Conservation (phyloP, 352 stramenopile species). For the Thalassiosira hispida region DNA sequence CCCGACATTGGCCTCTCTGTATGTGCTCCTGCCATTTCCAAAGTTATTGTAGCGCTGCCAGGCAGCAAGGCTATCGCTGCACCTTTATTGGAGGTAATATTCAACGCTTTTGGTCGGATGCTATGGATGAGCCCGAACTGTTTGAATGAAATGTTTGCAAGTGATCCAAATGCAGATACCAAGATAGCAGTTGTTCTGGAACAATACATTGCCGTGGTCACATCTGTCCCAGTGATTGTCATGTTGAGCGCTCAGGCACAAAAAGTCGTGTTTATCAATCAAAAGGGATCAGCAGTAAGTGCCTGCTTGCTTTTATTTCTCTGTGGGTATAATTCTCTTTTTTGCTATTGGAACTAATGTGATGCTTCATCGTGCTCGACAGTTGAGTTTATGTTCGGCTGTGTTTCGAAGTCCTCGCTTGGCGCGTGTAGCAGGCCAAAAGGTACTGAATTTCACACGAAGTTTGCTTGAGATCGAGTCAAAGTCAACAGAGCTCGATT, state of each 20-base stretch:
- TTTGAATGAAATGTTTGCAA: slow-evolving; percentile 39
- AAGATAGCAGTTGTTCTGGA: slow-evolving; percentile 32
- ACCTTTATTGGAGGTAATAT: slow-evolving; percentile 32
- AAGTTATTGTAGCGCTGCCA: slow-evolving; percentile 26
- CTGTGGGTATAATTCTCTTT: too few species aligned
- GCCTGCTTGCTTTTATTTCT: too few species aligned
- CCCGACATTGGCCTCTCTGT: slow-evolving; percentile 39
- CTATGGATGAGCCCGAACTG: slow-evolving; percentile 40
- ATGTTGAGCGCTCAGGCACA: slow-evolving; percentile 39
- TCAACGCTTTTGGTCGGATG: slow-evolving; percentile 40
- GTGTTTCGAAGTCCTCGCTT: slow-evolving; percentile 30
- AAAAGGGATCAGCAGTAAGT: slow-evolving; percentile 31
- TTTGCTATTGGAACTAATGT: too few species aligned
- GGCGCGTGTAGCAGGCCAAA: slow-evolving; percentile 23
- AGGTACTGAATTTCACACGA: slow-evolving; percentile 37
- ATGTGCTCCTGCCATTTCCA: slow-evolving; percentile 24
- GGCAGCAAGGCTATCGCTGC: slow-evolving; percentile 1
- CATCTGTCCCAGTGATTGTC: slow-evolving; percentile 41
- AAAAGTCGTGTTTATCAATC: slow-evolving; percentile 47
- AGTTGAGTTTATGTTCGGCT: slow-evolving; percentile 22
- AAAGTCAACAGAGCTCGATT: slow-evolving; percentile 18
- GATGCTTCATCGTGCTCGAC: slow-evolving; percentile 5
- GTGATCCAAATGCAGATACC: slow-evolving; percentile 30
- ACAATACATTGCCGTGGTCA: slow-evolving; percentile 33
- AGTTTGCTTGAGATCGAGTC: slow-evolving; percentile 38